Evolutionary conservation across 2,329 filamentous ascomycete species (phyloP).

Genomic region (Fusarium mangiferae): DNA sequence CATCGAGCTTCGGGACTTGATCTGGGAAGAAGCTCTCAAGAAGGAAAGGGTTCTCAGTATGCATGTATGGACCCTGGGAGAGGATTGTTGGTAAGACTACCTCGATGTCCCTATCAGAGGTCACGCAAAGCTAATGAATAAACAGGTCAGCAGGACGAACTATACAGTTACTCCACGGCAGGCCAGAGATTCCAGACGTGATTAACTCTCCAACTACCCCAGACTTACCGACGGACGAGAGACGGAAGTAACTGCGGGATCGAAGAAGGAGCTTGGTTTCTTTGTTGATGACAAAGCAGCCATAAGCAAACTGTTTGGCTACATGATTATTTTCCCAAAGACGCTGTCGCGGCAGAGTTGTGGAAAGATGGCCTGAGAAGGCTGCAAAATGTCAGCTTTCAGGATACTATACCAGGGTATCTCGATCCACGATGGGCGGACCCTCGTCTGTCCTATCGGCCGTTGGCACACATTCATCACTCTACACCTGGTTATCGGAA

Average conservation of each 20-base stretch:
- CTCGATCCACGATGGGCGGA: not conserved
- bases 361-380: not conserved
- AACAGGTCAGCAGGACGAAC: not conserved
- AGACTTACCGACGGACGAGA: too few relatives aligned
- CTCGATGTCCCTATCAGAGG: not conserved
- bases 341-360: not conserved
- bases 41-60: not conserved
- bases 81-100: not conserved
- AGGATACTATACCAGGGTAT: not conserved
- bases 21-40: not conserved
- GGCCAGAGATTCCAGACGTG: not conserved
- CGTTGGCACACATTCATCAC: not conserved
- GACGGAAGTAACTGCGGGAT: rapidly evolving
- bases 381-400: not conserved
- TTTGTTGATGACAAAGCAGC: not conserved
- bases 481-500: rapidly evolving
- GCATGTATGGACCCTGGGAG: not conserved
- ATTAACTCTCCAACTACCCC: not conserved
- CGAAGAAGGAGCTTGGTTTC: not conserved
- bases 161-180: not conserved
- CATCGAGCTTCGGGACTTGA: not conserved
- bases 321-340: not conserved
- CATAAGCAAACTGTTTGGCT: not conserved
- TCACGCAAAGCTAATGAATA: not conserved
- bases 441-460: not conserved